These are phyloP conservation scores for Fusarium sp. DNA, from an alignment of 2,329 filamentous ascomycete species.

Conservation along the genomic window DNA sequence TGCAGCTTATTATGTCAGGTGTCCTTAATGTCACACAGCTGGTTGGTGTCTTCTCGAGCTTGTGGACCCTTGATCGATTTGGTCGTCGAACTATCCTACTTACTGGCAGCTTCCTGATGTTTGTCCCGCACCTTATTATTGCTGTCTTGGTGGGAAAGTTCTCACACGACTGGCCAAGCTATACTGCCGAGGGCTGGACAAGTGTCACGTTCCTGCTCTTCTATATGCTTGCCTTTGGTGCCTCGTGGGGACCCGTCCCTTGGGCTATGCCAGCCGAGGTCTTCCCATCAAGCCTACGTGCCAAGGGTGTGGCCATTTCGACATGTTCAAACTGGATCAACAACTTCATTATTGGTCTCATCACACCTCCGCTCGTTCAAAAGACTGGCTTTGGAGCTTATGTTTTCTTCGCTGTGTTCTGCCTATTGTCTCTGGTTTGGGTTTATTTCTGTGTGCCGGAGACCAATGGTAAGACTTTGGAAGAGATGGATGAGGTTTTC, in stretches of 20 bases:
- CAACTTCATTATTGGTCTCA: slow-evolving; percentile 67
- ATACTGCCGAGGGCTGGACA: slow-evolving; percentile 45
- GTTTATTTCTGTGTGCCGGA: slow-evolving; percentile 67
- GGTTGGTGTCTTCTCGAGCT: slow-evolving; percentile 55
- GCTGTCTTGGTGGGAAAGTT: slow-evolving; percentile 44
- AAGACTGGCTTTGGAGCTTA: slow-evolving; percentile 64
- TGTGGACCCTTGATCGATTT: slow-evolving; percentile 56
- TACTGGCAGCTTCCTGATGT: slow-evolving; percentile 43
- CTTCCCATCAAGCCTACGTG: slow-evolving; percentile 70
- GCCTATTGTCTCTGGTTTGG: slow-evolving; percentile 65
- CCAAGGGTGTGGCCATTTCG: slow-evolving; percentile 72
- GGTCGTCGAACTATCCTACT: slow-evolving; percentile 45
- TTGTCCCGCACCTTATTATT: slow-evolving; percentile 43
- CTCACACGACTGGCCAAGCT: slow-evolving; percentile 38
- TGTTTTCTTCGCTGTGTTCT: slow-evolving; percentile 70
- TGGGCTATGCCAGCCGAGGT: slow-evolving; percentile 67
- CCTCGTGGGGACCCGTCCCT: slow-evolving; percentile 66
- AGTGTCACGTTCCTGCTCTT: slow-evolving; percentile 54
- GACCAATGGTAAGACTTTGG: slow-evolving; percentile 65
- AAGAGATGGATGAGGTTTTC: slow-evolving; percentile 63
- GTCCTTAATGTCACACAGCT: slow-evolving; percentile 48
- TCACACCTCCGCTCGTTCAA: slow-evolving; percentile 61
- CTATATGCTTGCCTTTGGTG: slow-evolving; percentile 71
- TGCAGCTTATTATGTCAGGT: slow-evolving; percentile 49
- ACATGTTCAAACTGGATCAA: slow-evolving; percentile 72